These are phyloP conservation scores for Verticillium nonalfalfae DNA, from an alignment of 2,329 filamentous ascomycete genomes.

Conservation along the genomic window DNA sequence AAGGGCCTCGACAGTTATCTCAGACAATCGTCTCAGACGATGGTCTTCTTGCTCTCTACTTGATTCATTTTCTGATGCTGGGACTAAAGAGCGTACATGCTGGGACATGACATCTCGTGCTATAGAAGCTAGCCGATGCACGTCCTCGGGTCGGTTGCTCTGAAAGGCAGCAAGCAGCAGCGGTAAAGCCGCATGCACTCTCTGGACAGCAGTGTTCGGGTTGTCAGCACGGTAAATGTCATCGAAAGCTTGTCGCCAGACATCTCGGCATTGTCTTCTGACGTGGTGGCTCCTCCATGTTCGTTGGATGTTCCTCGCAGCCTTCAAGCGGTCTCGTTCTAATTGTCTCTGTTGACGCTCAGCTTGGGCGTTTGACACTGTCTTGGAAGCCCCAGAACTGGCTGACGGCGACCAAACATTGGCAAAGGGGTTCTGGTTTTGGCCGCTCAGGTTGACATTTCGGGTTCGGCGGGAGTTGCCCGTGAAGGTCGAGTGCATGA, in stretches of 20 bases:
- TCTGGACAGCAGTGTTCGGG: slow-evolving; percentile 24
- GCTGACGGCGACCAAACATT: slow-evolving; percentile 50
- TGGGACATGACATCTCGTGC: slow-evolving; percentile 24
- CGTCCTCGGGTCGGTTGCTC: slow-evolving; percentile 35
- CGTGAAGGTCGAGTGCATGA: slow-evolving; percentile 89
- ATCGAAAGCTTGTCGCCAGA: slow-evolving; percentile 59
- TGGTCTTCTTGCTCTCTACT: slow-evolving; percentile 1
- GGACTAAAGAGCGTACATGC: not conserved
- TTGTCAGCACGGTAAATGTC: slow-evolving; percentile 36
- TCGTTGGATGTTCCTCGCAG: slow-evolving; percentile 68
- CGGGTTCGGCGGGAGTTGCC: slow-evolving; percentile 78
- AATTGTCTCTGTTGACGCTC: slow-evolving; percentile 75
- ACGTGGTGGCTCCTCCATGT: slow-evolving; percentile 73
- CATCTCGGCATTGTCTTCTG: slow-evolving; percentile 50
- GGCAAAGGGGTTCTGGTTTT: slow-evolving; percentile 73
- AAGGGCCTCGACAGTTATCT: not conserved
- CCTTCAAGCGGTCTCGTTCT: slow-evolving; percentile 71
- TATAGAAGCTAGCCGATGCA: slow-evolving; percentile 38
- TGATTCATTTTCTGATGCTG: slow-evolving; percentile 2
- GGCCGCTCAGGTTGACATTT: slow-evolving; percentile 90
- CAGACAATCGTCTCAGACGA: not conserved
- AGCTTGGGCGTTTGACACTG: slow-evolving; percentile 79
- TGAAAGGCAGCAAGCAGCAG: slow-evolving; percentile 47
- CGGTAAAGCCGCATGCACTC: slow-evolving; percentile 32
- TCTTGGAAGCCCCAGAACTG: slow-evolving; percentile 62